Evolutionary conservation across 2,329 filamentous ascomycete species (phyloP).

Genomic region (Lasiodiplodia sp.): DNA sequence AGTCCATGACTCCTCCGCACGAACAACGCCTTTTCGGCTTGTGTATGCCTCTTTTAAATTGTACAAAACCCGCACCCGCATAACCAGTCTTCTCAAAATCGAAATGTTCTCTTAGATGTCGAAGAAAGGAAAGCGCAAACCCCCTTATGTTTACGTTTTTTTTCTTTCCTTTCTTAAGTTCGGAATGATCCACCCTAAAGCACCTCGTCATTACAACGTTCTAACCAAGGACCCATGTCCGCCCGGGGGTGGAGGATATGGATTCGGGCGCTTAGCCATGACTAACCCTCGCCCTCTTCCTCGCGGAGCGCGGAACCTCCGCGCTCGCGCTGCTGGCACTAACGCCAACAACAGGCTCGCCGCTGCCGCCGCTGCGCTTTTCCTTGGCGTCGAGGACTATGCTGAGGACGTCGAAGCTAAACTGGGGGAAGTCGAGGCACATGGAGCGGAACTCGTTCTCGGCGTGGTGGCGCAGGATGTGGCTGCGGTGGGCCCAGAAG

Average conservation of each 20-base stretch:
- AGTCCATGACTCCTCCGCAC: too few species aligned
- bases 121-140: not conserved
- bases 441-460: constrained; percentile 84
- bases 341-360: constrained; percentile 32
- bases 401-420: constrained; percentile 89
- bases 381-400: constrained; percentile 61
- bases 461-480: constrained; percentile 83
- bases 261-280: constrained; percentile 26
- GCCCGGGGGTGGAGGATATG: not conserved
- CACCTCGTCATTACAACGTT: not conserved
- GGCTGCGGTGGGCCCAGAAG: constrained; percentile 85
- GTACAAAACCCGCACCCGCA: too few species aligned
- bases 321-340: not conserved
- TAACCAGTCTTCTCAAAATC: not conserved
- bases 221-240: not conserved
- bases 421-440: constrained; percentile 89
- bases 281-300: constrained; percentile 48
- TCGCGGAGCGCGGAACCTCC: constrained; percentile 42
- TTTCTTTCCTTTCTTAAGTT: not conserved
- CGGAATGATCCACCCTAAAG: not conserved
- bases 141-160: not conserved
- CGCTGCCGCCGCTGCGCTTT: constrained; percentile 43
- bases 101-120: not conserved
- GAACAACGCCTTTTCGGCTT: too few species aligned
- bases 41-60: too few species aligned